Evolutionary conservation across 108 stramenopile genomes (phyloP).

Genomic region (Discostella stelligeroides): DNA sequence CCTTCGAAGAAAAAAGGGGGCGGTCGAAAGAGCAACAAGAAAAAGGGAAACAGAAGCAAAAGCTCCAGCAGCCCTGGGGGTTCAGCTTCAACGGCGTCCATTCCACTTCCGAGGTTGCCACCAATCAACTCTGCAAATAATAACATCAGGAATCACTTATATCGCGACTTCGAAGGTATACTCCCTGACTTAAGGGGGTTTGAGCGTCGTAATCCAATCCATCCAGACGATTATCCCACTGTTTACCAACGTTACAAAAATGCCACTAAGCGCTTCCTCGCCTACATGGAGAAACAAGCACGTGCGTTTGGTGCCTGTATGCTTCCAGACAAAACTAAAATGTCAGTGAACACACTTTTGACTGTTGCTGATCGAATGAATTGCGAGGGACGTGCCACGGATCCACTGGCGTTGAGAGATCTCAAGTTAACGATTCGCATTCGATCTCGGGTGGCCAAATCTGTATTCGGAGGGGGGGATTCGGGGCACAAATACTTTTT

Average conservation of each 20-base stretch:
- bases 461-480: constrained; percentile 50
- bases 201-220: no score
- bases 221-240: constrained; percentile 5
- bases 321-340: no score
- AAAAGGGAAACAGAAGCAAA: no score
- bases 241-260: constrained; percentile 42
- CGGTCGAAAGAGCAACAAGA: no score
- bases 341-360: constrained; percentile 19
- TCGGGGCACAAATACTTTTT: constrained; percentile 49
- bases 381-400: constrained; percentile 5
- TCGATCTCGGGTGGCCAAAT: constrained; percentile 41
- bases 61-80: no score
- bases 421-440: constrained; percentile 46
- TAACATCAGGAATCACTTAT: no score
- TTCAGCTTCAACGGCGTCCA: not conserved
- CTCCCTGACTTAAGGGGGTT: no score
- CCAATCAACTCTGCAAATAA: not conserved
- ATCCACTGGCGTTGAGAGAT: constrained; percentile 37
- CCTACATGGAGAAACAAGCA: no score
- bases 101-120: not conserved
- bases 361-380: constrained; percentile 50
- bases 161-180: no score
- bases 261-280: constrained; percentile 35
- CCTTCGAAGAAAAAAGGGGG: no score
- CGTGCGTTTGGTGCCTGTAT: no score